phyloP scores from a whole-genome alignment of 73 alveolate genomes.

The Paramecium sonneborni region DNA sequence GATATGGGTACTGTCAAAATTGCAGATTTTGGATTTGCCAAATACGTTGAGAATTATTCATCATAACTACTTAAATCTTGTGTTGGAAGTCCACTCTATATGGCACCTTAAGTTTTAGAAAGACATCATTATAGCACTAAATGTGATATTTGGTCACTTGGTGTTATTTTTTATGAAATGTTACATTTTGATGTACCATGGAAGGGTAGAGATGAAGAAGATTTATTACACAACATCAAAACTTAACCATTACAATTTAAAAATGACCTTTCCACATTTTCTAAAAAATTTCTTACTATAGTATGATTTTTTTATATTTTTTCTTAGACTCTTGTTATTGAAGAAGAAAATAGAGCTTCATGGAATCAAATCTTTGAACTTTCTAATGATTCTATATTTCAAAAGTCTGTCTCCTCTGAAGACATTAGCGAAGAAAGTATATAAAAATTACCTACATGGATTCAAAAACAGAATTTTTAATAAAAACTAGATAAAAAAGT shows the following conservation, averaged over 20 bases:
- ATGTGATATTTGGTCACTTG: slow-evolving; percentile 88
- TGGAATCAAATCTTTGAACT: slow-evolving; percentile 28
- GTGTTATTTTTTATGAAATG: slow-evolving; percentile 80
- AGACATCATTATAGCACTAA: slow-evolving; percentile 81
- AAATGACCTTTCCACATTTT: background rate
- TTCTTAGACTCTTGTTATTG: background rate
- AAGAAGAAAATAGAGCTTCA: slow-evolving; percentile 30
- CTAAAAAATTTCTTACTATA: background rate
- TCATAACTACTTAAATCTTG: slow-evolving; percentile 54
- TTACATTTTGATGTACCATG: slow-evolving; percentile 54
- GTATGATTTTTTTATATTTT: background rate
- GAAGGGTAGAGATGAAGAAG: slow-evolving; percentile 58
- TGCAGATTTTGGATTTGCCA: slow-evolving; percentile 65
- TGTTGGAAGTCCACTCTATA: slow-evolving; percentile 82
- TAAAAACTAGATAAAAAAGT: background rate
- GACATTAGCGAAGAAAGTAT: slow-evolving; percentile 30
- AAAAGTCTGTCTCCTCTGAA: background rate
- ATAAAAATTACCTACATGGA: slow-evolving; percentile 47
- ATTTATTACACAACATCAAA: background rate
- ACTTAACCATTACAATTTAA: background rate
- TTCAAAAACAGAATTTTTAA: background rate
- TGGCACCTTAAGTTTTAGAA: slow-evolving; percentile 83
- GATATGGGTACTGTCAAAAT: slow-evolving; percentile 55
- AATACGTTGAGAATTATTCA: slow-evolving; percentile 61
- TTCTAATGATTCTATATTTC: background rate